Conservation (phyloP, 306 rosid species). For the Medicago arabica region DNA sequence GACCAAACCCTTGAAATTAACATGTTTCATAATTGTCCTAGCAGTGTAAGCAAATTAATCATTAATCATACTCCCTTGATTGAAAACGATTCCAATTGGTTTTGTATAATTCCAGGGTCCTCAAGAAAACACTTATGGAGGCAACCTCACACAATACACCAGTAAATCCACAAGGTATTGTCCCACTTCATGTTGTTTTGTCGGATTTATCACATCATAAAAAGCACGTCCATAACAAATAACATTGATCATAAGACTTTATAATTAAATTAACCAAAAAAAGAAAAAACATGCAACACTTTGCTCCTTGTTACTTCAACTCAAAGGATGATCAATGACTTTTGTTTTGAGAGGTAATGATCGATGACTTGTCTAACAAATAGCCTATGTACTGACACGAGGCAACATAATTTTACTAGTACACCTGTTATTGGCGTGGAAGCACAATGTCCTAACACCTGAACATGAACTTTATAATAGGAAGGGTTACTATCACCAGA, state of each 20-base stretch:
- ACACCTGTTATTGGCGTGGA: not conserved
- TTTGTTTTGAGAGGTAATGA: not conserved
- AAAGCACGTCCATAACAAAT: not conserved
- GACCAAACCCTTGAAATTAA: too few relatives aligned
- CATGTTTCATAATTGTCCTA: not conserved
- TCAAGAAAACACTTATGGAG: not conserved
- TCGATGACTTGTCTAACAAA: conserved; percentile 5
- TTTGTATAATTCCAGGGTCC: not conserved
- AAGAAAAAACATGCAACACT: not conserved
- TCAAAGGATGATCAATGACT: not conserved
- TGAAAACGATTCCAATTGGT: not conserved
- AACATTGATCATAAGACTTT: not conserved
- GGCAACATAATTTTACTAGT: not conserved
- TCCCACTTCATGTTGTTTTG: conserved; percentile 32
- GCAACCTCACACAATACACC: conserved; percentile 4
- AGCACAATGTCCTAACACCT: conserved; percentile 11
- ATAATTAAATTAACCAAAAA: not conserved
- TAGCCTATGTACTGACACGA: not conserved
- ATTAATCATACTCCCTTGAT: not conserved
- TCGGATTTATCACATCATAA: conserved; percentile 20
- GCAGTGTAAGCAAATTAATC: not conserved
- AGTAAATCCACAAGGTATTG: not conserved
- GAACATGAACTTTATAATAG: not conserved
- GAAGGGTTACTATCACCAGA: conserved; percentile 28
- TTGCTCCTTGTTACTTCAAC: not conserved